These are phyloP conservation scores for Asterionellopsis glacialis DNA, from an alignment of 108 stramenopile genomes.

Conservation along the genomic window DNA sequence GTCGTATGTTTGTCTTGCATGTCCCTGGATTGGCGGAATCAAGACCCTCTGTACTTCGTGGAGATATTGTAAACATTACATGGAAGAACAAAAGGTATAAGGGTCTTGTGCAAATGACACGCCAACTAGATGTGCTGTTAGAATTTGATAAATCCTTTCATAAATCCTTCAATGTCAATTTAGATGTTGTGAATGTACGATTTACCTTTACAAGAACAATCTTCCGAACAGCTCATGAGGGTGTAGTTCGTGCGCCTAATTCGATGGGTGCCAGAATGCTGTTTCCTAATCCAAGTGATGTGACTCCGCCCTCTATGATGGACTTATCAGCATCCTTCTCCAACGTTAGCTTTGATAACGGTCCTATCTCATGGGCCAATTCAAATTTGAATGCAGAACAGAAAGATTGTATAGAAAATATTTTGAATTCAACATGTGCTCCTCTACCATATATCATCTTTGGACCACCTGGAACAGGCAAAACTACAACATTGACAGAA, in stretches of 20 bases:
- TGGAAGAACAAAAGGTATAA: conserved; percentile 25
- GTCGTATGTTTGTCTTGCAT: conserved; percentile 20
- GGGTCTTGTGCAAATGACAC: conserved; percentile 27
- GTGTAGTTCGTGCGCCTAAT: conserved; percentile 2
- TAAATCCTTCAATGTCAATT: conserved; percentile 10
- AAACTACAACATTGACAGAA: conserved; percentile 62
- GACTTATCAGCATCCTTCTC: background rate
- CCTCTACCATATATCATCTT: conserved; percentile 58
- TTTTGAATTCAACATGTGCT: conserved; percentile 22
- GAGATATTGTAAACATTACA: conserved; percentile 39
- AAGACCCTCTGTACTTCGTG: conserved; percentile 52
- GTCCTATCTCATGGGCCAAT: conserved; percentile 34
- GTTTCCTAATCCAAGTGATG: background rate
- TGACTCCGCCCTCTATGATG: background rate
- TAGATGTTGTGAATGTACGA: conserved; percentile 43
- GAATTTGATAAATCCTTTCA: conserved; percentile 29
- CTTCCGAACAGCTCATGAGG: conserved; percentile 44
- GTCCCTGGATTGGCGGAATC: conserved; percentile 58
- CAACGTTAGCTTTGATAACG: too few species aligned
- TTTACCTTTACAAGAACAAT: conserved; percentile 52
- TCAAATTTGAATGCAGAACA: conserved; percentile 45
- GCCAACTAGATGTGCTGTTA: conserved; percentile 32
- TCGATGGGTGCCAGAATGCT: conserved; percentile 17
- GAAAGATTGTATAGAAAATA: conserved; percentile 31
- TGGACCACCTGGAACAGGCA: conserved; percentile 63